These are phyloP conservation scores for Solanum hybrid DNA, from an alignment of 305 asterid species.

Conservation along the genomic window DNA sequence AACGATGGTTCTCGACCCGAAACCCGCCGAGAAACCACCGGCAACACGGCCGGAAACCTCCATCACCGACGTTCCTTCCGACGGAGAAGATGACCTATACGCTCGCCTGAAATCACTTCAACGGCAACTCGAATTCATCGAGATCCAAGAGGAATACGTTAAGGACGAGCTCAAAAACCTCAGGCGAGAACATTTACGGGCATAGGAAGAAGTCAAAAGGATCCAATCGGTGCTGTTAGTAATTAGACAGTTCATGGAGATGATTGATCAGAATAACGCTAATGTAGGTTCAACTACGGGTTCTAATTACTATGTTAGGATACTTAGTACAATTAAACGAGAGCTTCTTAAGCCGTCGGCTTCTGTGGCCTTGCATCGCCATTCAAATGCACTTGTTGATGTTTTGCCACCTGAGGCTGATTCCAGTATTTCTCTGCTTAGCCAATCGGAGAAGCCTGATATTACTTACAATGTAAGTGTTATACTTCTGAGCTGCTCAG, in stretches of 20 bases:
- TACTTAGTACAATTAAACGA: constrained; percentile 68
- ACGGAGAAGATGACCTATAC: constrained; percentile 59
- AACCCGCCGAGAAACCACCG: constrained; percentile 5
- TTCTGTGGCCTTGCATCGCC: constrained; percentile 81
- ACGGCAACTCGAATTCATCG: constrained; percentile 71
- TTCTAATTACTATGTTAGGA: constrained; percentile 71
- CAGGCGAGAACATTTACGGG: constrained; percentile 72
- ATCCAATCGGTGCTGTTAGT: constrained; percentile 87
- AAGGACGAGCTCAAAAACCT: constrained; percentile 76
- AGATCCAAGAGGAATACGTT: constrained; percentile 78
- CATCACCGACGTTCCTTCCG: background rate
- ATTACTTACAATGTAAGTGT: constrained; percentile 53
- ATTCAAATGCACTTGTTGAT: constrained; percentile 76
- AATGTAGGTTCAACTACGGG: constrained; percentile 92
- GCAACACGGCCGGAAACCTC: constrained; percentile 18
- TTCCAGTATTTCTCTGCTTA: constrained; percentile 77
- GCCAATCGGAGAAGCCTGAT: constrained; percentile 90
- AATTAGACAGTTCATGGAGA: constrained; percentile 92
- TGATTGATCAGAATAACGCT: constrained; percentile 75
- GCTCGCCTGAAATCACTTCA: constrained; percentile 62
- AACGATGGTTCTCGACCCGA: constrained; percentile 40
- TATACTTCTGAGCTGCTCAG: background rate
- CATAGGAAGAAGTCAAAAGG: constrained; percentile 87
- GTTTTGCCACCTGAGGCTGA: constrained; percentile 92
- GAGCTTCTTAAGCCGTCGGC: constrained; percentile 82